Percentiles rank a stretch among this genome's conserved stretches.
Conservation (phyloP, 352 stramenopile genomes). For the Globisporangium nunn region DNA sequence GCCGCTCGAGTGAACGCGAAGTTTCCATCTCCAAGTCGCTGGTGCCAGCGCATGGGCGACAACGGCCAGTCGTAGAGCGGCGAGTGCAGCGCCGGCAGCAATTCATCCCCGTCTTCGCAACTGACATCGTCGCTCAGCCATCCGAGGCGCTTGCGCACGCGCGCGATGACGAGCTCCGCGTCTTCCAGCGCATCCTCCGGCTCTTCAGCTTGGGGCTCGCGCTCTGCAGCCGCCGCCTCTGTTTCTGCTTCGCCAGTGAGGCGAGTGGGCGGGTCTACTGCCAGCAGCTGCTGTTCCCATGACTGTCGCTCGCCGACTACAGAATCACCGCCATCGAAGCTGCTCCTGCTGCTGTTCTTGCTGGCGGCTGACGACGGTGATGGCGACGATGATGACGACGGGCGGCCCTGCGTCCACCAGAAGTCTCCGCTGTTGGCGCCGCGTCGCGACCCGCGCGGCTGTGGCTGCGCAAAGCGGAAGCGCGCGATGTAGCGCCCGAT, state of each 20-base stretch:
- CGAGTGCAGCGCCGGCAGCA: neutral
- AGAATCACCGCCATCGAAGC: neutral
- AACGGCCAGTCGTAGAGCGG: conserved; percentile 1
- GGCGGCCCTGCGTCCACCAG: conserved; percentile 33
- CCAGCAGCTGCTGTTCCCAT: neutral
- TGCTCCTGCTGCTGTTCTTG: neutral
- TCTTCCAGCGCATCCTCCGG: conserved; percentile 21
- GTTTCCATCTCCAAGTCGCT: too few relatives aligned
- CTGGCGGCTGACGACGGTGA: conserved; percentile 19
- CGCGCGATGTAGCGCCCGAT: conserved; percentile 68
- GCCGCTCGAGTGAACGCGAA: neutral
- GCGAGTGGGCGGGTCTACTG: neutral
- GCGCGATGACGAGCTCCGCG: conserved; percentile 50
- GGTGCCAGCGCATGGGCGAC: neutral
- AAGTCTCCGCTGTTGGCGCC: conserved; percentile 28
- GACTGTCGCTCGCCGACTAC: neutral
- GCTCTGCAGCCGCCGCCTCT: conserved; percentile 5
- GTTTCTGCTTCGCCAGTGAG: neutral
- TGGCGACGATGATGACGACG: neutral
- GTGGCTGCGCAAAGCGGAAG: conserved; percentile 50
- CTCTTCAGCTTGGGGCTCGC: conserved; percentile 1
- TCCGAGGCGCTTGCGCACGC: conserved; percentile 46
- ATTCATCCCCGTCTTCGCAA: neutral
- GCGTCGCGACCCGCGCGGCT: conserved; percentile 33
- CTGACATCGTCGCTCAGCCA: conserved; percentile 13